Evolutionary conservation across 1,139 yeast species (phyloP), one percentile per base, ranked within the genome.

Genomic region (Taphrina betulina): DNA sequence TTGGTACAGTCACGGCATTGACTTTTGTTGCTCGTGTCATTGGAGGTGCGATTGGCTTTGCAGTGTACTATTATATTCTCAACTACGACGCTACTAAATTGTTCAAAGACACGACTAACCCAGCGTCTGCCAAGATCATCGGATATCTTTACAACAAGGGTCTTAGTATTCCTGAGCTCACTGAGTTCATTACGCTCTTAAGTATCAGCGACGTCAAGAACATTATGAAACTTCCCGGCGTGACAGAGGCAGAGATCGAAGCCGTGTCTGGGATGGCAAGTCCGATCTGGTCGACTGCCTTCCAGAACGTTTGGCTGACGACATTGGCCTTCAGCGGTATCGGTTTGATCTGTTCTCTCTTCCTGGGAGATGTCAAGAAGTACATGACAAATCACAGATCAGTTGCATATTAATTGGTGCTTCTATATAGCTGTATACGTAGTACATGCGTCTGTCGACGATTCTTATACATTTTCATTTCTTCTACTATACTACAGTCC

Each of bases 331-430:
- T 50, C 40, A 38, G 46, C 17, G 54, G 46, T 5, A 12, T 50
- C n/a, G 54, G 54, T 31, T 26, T 50, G 33, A 50, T 50, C n/a
- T 50, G 54, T 34, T 37, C 45, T 10, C 26, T 42, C 20, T 50
- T 50, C 46, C 20, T 50, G 33, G 54, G 54, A 20, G 54, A 50
- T 40, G 54, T 50, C n/a, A 41, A 42, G 38, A 50, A 50, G 41
- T 50, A 50, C 46, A 50, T 50, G 54, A 50, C 54, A n/a, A 35
- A 26, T n/a, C 54, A 50, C 46, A 35, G 54, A 12, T 40, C 46
- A 19, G 54, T 50, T 20, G 10, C 7, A 7, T 26, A 26, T 26
- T 26, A 26, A 12, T 26, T 7, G 31, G n/a, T n/a, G n/a, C n/a
- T n/a, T n/a, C n/a, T n/a, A n/a, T n/a, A n/a, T n/a, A n/a, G n/a